Evolutionary conservation across 768 basidiomycete species (phyloP), one percentile per base, ranked within the genome.

Genomic region (Mycena olivaceomarginata): DNA sequence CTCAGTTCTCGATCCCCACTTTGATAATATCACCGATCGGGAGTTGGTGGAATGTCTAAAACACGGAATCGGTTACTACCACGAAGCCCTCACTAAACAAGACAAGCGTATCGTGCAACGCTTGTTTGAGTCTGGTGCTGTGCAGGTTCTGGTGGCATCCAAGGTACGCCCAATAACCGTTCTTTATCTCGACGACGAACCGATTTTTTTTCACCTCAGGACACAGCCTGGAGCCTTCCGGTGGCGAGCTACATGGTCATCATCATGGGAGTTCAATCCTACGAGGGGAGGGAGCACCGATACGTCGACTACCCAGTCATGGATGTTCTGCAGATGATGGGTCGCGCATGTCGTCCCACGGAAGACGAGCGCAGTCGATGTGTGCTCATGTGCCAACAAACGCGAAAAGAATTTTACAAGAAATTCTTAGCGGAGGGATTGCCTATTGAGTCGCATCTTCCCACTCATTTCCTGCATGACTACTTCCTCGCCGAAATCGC

Each of bases 311-410:
- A 99, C 83, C 97, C 98, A 5, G 97, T 99, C 74, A 98, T 98
- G 91, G 98, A 99, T 81, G 96, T 99, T 8, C 91, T 99, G 2
- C 98, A 99, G 83, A 99, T 99, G 98, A 98, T 99, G 94, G 98
- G 98, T 57, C 92, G 94, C n/a, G 98, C 98, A 0, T 99, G 98
- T 84, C 94, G 98, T 18, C 98, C 98, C 9, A 85, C 87, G 53
- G 93, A 97, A 80, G 98, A 99, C 80, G 93, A 95, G 3, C 93
- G 94, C 74, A 97, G 96, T 80, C 95, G 97, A 16, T 99, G 98
- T 81, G 95, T 99, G 4, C 88, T 99, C 48, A 99, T 99, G 97
- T 97, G 96, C 82, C 98, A 99, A 81, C 96, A 98, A 85, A 98
- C 97, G 0, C 91, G 98, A 46, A 99, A 99, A 85, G 98, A 99